These are phyloP conservation scores for Pelargonium nanum DNA, from an alignment of 345 rosid species.

Conservation along the genomic window DNA sequence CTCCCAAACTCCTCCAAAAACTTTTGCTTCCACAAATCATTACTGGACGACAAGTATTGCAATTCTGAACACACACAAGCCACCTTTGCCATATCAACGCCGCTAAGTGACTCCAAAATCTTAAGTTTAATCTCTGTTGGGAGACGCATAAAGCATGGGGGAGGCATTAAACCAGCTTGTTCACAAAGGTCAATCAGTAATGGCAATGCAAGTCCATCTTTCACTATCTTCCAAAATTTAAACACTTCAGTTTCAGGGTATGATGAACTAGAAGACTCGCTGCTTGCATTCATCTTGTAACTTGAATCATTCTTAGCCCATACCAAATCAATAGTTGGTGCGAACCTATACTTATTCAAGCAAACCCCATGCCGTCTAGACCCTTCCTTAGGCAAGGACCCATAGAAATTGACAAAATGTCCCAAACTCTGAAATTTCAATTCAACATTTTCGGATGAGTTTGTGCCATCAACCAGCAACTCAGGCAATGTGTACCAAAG, in stretches of 20 bases:
- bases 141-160: slow-evolving; percentile 45
- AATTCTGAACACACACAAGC: slow-evolving; percentile 39
- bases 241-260: slow-evolving; percentile 30
- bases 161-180: slow-evolving; percentile 38
- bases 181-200: slow-evolving; percentile 49
- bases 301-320: slow-evolving; percentile 17
- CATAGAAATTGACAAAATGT: slow-evolving; percentile 43
- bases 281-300: slow-evolving; percentile 8
- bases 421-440: slow-evolving; percentile 43
- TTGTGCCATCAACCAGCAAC: slow-evolving; percentile 16
- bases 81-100: slow-evolving; percentile 35
- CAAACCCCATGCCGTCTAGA: slow-evolving; percentile 23
- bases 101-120: slow-evolving; percentile 54
- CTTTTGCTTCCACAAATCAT: slow-evolving; percentile 54
- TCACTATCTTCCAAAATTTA: slow-evolving; percentile 61
- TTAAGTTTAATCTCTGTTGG: slow-evolving; percentile 60
- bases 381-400: slow-evolving; percentile 26
- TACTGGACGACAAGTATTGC: slow-evolving; percentile 33
- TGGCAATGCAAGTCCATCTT: slow-evolving; percentile 56
- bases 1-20: slow-evolving; percentile 32
- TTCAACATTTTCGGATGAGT: slow-evolving; percentile 21
- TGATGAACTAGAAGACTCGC: slow-evolving; percentile 5
- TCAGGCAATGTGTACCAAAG: slow-evolving; percentile 50
- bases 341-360: slow-evolving; percentile 36
- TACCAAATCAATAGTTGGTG: slow-evolving; percentile 26